Base-by-base conservation (phyloP, 163 green algal species). In the Scenedesmus sp. region DNA sequence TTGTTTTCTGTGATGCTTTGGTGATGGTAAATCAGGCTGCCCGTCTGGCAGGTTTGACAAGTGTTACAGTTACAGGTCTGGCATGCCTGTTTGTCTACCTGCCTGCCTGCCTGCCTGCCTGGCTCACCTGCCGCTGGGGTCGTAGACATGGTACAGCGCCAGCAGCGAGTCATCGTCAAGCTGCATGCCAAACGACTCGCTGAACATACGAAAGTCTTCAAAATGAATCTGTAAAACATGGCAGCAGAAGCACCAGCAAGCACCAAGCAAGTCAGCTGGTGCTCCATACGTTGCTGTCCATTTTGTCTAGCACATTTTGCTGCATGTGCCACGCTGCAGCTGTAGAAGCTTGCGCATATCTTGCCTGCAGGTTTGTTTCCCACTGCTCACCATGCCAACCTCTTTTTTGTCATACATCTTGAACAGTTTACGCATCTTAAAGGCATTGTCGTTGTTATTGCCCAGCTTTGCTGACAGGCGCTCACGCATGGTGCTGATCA, bases 181-280 rank as follows among this genome's bases (percentile, higher is more conserved):
- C 95, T 98, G 96, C 93, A 98, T 98, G 83, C 96, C 96, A 92
- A 97, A 97, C 37, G 89, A 94, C 94, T 98, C 96, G 16, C 91
- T 95, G 92, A 97, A 97, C 92, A 97, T 95, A 42, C 96, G 92
- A 68, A 98, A 96, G 83, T 96, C 94, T 83, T 96, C 94, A 40
- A 96, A 91, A 49, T 94, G 91, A 70, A 96, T 95, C 93, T 96
- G 91, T 76, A 86, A 1, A 43, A 42, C 12, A 6, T 20, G 40
- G 79, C 79, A 59, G 43, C 79, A 61, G 20, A 33, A 10, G 79
- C 79, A 24, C 43, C 79, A 43, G 43, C 79, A 85, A 18, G 2
- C 10, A 22, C 33, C 13, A 83, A 43, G 13, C 12, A 61, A 24
- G n/a, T n/a, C n/a, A n/a, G n/a, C n/a, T n/a, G n/a, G n/a, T n/a